Conservation (phyloP, 106 monocot species). For the Dendrobium chrysotoxum region DNA sequence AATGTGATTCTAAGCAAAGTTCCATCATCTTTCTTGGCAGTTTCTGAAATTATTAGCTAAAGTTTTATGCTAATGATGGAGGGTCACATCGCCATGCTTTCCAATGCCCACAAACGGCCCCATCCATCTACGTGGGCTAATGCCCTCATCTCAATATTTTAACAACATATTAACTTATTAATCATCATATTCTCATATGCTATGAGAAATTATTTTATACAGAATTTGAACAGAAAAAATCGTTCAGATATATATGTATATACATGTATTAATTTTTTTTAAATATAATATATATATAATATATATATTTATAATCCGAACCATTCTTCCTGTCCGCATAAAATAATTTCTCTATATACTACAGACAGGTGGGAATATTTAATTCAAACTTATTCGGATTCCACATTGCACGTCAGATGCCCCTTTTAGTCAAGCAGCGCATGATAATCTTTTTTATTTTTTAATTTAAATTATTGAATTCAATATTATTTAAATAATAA, state of each 20-base stretch:
- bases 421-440: not conserved
- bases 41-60: not conserved
- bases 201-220: too few species aligned
- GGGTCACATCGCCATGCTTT: not conserved
- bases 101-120: not conserved
- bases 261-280: too few species aligned
- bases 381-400: not conserved
- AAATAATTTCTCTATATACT: too few species aligned
- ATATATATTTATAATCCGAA: too few species aligned
- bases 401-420: not conserved
- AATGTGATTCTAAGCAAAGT: not conserved
- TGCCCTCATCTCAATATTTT: not conserved
- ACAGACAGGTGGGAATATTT: not conserved
- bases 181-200: not conserved
- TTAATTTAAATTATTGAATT: too few species aligned
- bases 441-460: too few species aligned
- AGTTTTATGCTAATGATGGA: not conserved
- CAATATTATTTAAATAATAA: too few species aligned
- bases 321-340: too few species aligned
- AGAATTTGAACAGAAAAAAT: too few species aligned
- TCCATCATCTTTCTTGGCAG: not conserved
- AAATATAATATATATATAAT: too few species aligned
- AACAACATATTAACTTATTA: not conserved
- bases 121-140: too few species aligned
- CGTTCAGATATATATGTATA: too few species aligned